phyloP scores from a whole-genome alignment of 2,329 filamentous ascomycete genomes.

The Exutisphaerella laricina region DNA sequence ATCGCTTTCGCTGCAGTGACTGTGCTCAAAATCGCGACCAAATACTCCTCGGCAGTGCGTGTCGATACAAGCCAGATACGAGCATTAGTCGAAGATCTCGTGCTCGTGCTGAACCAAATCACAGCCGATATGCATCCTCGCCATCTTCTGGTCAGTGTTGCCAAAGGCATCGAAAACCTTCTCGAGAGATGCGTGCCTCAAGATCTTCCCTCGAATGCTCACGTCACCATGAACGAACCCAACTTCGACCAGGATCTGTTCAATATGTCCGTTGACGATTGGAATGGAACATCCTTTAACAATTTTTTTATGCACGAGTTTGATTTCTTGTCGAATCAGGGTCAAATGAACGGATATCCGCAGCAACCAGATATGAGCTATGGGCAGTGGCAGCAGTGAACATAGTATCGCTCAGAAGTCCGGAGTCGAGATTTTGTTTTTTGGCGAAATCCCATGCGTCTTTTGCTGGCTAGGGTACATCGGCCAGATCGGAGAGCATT shows the following conservation, averaged over 20 bases:
- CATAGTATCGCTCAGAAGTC: no score
- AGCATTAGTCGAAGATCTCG: conserved; percentile 22
- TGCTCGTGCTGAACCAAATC: conserved; percentile 25
- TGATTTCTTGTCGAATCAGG: conserved; percentile 28
- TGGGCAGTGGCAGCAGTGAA: conserved; percentile 18
- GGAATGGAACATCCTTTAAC: conserved; percentile 21
- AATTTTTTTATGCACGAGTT: conserved; percentile 32
- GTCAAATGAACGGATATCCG: conserved; percentile 22
- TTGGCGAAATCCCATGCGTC: no score
- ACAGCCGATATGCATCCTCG: conserved; percentile 29
- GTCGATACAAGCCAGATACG: conserved; percentile 27
- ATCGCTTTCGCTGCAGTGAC: conserved; percentile 31
- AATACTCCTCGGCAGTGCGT: conserved; percentile 24
- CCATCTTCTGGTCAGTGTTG: conserved; percentile 28
- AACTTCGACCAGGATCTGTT: conserved; percentile 28
- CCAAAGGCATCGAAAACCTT: conserved; percentile 25
- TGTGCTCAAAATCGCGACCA: conserved; percentile 30
- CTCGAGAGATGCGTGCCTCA: conserved; percentile 22
- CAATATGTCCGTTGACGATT: conserved; percentile 24
- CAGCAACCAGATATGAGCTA: conserved; percentile 25
- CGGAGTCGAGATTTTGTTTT: no score
- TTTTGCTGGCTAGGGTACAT: no score
- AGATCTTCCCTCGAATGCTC: conserved; percentile 24
- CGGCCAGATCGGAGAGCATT: no score
- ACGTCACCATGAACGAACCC: conserved; percentile 27